Evolutionary conservation across 2,329 filamentous ascomycete species (phyloP).

Genomic region (Cytospora piceae): DNA sequence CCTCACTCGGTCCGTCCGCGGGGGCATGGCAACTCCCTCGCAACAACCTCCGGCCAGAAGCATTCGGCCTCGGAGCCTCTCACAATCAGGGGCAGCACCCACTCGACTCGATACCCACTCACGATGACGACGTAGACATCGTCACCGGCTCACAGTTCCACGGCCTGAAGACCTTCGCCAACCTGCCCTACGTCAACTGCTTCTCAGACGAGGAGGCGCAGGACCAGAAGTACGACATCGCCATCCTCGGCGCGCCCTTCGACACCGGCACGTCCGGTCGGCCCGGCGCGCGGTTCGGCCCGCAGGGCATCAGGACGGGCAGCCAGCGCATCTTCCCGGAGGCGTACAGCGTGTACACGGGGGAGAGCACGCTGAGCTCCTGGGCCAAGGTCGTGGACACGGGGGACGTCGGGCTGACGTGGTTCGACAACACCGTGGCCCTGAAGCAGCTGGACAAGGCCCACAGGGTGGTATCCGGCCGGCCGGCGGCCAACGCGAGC

Average conservation of each 20-base stretch:
- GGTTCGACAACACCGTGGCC: constrained; percentile 76
- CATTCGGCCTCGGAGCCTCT: constrained; percentile 3
- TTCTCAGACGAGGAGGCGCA: constrained; percentile 53
- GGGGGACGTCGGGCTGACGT: constrained; percentile 77
- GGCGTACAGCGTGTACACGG: constrained; percentile 24
- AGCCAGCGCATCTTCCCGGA: constrained; percentile 28
- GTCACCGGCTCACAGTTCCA: constrained; percentile 47
- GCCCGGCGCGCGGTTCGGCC: constrained; percentile 27
- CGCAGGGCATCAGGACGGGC: constrained; percentile 27
- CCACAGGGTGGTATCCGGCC: constrained; percentile 48
- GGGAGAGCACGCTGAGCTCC: constrained; percentile 16
- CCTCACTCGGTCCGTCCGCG: constrained; percentile 3
- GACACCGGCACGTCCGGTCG: constrained; percentile 42
- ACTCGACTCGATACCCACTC: constrained; percentile 4
- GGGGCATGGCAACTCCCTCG: constrained; percentile 24
- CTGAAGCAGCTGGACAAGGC: constrained; percentile 75
- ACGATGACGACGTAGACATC: constrained; percentile 45
- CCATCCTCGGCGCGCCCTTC: constrained; percentile 54
- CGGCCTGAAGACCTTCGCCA: constrained; percentile 68
- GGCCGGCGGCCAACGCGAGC: constrained; percentile 46
- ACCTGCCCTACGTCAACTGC: constrained; percentile 63
- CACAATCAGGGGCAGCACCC: constrained; percentile 6
- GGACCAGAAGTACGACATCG: constrained; percentile 58
- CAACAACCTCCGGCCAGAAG: constrained; percentile 7
- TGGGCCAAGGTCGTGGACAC: constrained; percentile 66